A percentile compares a stretch with the other conserved stretches of the same genome.
Conservation (phyloP, 2,329 filamentous ascomycete species). For the Calonectria pteridis region DNA sequence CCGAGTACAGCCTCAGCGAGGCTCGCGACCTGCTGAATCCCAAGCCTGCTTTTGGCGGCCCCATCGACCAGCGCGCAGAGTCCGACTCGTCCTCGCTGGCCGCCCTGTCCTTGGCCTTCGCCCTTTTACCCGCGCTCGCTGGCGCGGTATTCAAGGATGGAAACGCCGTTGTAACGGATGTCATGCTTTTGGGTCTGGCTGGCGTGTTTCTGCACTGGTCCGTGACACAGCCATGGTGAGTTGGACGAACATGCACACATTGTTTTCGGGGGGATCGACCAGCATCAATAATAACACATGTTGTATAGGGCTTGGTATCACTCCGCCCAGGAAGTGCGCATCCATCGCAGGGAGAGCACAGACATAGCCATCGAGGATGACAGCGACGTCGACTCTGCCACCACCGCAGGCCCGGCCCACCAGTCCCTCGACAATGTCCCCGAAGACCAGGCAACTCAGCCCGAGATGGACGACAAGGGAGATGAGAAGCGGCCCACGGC, state of each 20-base stretch:
- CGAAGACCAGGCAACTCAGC: constrained; percentile 50
- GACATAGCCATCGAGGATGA: constrained; percentile 60
- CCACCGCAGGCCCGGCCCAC: constrained; percentile 30
- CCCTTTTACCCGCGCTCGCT: constrained; percentile 86
- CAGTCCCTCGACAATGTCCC: constrained; percentile 57
- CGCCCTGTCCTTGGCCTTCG: constrained; percentile 84
- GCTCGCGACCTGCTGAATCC: constrained; percentile 77
- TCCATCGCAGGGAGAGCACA: constrained; percentile 59
- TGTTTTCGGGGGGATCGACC: not conserved
- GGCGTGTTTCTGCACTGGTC: constrained; percentile 94
- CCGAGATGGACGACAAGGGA: constrained; percentile 33
- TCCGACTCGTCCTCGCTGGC: constrained; percentile 77
- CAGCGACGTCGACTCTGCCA: constrained; percentile 54
- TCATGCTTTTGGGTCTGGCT: constrained; percentile 83
- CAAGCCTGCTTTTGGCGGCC: constrained; percentile 48
- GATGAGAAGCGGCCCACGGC: constrained; percentile 27
- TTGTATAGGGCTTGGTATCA: constrained; percentile 70
- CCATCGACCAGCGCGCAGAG: constrained; percentile 44
- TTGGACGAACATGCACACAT: constrained; percentile 10
- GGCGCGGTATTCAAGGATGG: constrained; percentile 89
- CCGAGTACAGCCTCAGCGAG: constrained; percentile 79
- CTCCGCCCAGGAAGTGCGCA: constrained; percentile 73
- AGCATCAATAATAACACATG: constrained; percentile 1
- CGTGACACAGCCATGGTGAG: constrained; percentile 88
- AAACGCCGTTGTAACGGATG: constrained; percentile 84